Conservation (phyloP, 1,284 basidiomycete species). For the Entoloma clypeatum region DNA sequence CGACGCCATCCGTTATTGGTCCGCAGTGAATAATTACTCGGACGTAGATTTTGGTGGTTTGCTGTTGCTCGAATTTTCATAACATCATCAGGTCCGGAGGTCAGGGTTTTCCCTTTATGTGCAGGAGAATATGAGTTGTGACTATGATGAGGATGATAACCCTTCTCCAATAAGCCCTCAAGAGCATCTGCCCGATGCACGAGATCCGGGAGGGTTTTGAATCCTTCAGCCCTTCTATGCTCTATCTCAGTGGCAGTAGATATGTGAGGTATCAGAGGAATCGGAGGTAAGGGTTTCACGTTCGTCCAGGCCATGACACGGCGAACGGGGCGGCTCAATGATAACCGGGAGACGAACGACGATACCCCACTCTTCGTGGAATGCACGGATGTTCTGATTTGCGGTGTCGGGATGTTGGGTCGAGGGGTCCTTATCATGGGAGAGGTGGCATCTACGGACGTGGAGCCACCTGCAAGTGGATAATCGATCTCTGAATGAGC, state of each 20-base stretch:
- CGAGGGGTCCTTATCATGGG: background rate
- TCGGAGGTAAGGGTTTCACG: conserved; percentile 51
- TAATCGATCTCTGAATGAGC: conserved; percentile 1
- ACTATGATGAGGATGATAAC: conserved; percentile 47
- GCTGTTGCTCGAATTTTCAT: conserved; percentile 11
- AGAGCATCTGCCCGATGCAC: conserved; percentile 48
- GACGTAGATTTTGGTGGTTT: background rate
- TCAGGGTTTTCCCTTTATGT: conserved; percentile 19
- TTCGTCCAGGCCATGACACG: conserved; percentile 40
- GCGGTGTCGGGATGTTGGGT: conserved; percentile 3
- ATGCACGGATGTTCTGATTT: conserved; percentile 37
- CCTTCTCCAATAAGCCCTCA: conserved; percentile 47
- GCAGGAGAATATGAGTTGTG: conserved; percentile 25
- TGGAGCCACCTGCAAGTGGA: conserved; percentile 1
- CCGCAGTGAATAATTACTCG: conserved; percentile 2
- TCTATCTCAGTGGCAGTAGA: conserved; percentile 38
- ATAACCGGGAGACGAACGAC: conserved; percentile 47
- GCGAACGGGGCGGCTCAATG: conserved; percentile 35
- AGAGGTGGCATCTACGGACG: too few relatives aligned
- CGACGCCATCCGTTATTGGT: background rate
- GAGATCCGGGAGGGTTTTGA: conserved; percentile 47
- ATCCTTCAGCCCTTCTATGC: conserved; percentile 42
- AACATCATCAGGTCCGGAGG: conserved; percentile 25
- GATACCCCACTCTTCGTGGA: conserved; percentile 45
- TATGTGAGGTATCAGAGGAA: conserved; percentile 46